Conservation (phyloP, 2,329 filamentous ascomycete species). For the Xylaria polymorpha region DNA sequence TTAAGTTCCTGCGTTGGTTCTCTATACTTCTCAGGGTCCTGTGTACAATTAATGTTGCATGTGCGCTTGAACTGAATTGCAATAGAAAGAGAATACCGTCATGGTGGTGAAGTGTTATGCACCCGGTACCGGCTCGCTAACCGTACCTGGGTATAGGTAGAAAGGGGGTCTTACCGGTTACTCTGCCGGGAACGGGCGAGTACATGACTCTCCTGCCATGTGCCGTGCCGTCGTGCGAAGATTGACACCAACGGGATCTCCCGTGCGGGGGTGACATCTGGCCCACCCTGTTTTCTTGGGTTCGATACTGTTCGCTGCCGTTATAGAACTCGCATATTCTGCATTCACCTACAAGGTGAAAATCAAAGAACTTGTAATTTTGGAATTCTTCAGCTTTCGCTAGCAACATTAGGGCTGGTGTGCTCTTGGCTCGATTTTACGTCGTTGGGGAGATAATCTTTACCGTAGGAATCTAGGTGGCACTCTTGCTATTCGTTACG, state of each 20-base stretch:
- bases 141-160: no score
- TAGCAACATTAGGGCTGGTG: background rate
- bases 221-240: no score
- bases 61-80: no score
- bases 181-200: no score
- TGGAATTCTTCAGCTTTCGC: slow-evolving; percentile 8
- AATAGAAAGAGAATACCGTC: background rate
- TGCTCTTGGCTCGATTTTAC: slow-evolving; percentile 11
- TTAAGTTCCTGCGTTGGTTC: background rate
- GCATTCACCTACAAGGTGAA: background rate
- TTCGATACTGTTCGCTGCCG: background rate
- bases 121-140: background rate
- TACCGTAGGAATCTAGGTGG: background rate
- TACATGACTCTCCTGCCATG: no score
- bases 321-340: background rate
- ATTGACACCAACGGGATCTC: no score
- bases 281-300: no score
- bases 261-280: no score
- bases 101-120: background rate
- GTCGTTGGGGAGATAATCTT: background rate
- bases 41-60: background rate
- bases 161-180: no score
- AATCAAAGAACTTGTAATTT: background rate
- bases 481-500: background rate
- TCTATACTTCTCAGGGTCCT: background rate